These are phyloP conservation scores for Oxytropis ochrocephala DNA, from an alignment of 306 rosid species.

Conservation along the genomic window DNA sequence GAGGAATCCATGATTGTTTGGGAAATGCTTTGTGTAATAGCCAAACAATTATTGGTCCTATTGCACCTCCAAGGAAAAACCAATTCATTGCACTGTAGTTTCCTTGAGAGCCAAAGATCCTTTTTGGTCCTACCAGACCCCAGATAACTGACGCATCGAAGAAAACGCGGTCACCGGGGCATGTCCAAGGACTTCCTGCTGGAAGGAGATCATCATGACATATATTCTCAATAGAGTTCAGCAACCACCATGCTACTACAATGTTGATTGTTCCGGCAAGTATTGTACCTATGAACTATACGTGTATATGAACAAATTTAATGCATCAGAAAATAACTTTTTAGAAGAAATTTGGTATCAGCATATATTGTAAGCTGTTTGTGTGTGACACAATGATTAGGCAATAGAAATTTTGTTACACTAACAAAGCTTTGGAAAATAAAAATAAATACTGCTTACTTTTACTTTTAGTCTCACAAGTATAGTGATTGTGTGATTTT, in stretches of 20 bases:
- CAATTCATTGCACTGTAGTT: conserved; percentile 66
- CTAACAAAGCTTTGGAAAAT: not conserved
- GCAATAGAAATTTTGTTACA: not conserved
- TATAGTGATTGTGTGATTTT: too few species aligned
- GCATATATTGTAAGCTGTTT: not conserved
- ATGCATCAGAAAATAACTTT: not conserved
- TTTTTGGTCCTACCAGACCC: conserved; percentile 74
- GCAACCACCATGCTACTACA: conserved; percentile 75
- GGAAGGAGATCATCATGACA: conserved; percentile 58
- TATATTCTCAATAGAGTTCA: conserved; percentile 45
- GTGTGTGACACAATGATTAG: not conserved
- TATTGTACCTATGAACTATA: conserved; percentile 69
- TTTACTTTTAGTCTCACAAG: too few species aligned
- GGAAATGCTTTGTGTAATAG: conserved; percentile 63
- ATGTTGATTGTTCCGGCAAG: conserved; percentile 81
- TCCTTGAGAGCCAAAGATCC: conserved; percentile 63
- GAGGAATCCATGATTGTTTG: conserved; percentile 60
- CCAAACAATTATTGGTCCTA: conserved; percentile 72
- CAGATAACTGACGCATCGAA: conserved; percentile 85
- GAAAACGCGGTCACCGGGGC: conserved; percentile 67
- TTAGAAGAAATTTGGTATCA: not conserved
- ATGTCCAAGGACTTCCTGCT: conserved; percentile 69
- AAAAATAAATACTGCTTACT: too few species aligned
- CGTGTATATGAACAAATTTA: not conserved
- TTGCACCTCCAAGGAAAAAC: conserved; percentile 79